phyloP scores from a whole-genome alignment of 2,329 filamentous ascomycete genomes.

The Ceratocystis cubensis region DNA sequence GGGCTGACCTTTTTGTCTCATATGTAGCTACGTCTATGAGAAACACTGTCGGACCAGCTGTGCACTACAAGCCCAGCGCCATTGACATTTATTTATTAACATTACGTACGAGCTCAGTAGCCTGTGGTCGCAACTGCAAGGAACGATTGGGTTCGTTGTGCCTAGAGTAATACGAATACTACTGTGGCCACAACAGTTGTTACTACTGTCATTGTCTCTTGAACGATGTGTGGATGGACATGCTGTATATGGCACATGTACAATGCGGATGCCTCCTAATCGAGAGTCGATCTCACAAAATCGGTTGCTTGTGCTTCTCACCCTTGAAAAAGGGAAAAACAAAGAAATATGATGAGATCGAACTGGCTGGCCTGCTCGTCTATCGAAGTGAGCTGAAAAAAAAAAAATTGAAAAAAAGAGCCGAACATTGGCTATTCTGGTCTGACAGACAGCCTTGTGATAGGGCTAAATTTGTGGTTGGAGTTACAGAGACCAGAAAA shows the following conservation, averaged over 20 bases:
- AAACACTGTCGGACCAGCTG: background rate
- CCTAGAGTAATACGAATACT: background rate
- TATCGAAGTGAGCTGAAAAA: background rate
- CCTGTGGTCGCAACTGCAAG: background rate
- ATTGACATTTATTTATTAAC: background rate
- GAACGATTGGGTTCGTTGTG: background rate
- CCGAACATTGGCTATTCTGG: background rate
- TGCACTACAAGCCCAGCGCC: background rate
- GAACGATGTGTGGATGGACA: background rate
- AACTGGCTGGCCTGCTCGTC: background rate
- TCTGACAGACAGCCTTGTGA: slow-evolving; percentile 3
- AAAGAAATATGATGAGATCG: background rate
- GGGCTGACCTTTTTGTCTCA: background rate
- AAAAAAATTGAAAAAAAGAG: background rate
- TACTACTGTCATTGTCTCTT: background rate
- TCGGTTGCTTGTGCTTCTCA: background rate
- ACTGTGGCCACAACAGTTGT: background rate
- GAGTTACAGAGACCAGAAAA: background rate
- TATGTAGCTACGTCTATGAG: background rate
- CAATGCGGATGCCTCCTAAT: background rate
- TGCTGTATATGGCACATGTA: background rate
- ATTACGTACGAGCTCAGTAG: background rate
- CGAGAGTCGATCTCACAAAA: background rate
- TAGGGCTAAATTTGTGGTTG: background rate
- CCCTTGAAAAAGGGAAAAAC: background rate